These are phyloP conservation scores for Ceratocystis destructans DNA, from an alignment of 2,329 filamentous ascomycete species.

Conservation along the genomic window DNA sequence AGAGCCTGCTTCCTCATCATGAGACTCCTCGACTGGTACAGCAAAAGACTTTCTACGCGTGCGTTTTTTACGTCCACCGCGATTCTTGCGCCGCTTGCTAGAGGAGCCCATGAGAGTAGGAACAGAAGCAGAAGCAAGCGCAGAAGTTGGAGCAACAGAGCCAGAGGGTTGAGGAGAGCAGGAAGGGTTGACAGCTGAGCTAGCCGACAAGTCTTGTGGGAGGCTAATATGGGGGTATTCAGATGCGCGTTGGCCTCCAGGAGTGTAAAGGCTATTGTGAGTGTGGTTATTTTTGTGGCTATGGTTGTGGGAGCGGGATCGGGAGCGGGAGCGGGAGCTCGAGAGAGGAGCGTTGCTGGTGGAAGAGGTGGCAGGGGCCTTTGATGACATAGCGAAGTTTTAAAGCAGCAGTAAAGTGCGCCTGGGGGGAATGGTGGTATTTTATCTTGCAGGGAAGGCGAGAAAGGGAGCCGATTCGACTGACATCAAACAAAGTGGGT, in stretches of 20 bases:
- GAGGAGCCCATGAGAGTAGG: constrained; percentile 19
- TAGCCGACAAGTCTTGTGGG: background rate
- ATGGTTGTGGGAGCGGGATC: background rate
- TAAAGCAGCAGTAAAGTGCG: background rate
- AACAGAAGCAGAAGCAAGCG: constrained; percentile 7
- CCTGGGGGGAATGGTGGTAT: background rate
- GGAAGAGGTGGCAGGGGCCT: background rate
- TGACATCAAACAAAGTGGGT: background rate
- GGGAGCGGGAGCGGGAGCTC: background rate
- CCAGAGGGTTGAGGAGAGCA: background rate
- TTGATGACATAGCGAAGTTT: constrained; percentile 1
- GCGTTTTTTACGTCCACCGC: constrained; percentile 65
- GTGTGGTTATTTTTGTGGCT: background rate
- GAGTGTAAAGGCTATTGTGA: background rate
- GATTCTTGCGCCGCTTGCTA: constrained; percentile 51
- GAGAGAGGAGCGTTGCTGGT: background rate
- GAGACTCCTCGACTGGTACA: constrained; percentile 41
- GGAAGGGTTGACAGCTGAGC: background rate
- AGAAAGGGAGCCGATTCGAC: constrained; percentile 1
- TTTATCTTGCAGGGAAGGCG: background rate
- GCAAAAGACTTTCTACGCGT: constrained; percentile 71
- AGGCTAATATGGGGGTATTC: background rate
- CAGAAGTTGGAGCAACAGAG: background rate
- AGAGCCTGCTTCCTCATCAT: constrained; percentile 27
- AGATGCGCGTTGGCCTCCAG: background rate